Percentiles rank a stretch among this genome's conserved stretches.
Evolutionary conservation across 768 basidiomycete species (phyloP).

Genomic region (Cystofilobasidium macerans): DNA sequence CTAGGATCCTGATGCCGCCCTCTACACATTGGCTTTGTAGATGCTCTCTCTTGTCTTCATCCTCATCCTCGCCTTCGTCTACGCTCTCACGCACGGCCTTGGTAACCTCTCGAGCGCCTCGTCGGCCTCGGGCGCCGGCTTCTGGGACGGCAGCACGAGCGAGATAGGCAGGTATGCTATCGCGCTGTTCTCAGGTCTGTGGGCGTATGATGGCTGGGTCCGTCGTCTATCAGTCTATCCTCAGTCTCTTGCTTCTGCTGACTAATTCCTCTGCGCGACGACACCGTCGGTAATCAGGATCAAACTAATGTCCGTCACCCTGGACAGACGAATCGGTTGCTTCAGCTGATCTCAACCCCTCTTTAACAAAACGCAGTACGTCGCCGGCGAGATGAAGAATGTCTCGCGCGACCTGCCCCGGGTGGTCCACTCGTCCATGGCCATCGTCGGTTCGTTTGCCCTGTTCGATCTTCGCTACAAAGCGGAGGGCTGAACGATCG

Average conservation of each 20-base stretch:
- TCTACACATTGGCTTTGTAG: conserved; percentile 47
- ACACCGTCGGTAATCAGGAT: too few relatives aligned
- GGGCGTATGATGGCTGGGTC: conserved; percentile 91
- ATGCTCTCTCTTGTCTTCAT: conserved; percentile 47
- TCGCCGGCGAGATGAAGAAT: conserved; percentile 75
- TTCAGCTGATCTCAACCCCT: too few relatives aligned
- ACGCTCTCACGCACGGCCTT: background rate
- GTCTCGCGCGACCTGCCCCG: conserved; percentile 77
- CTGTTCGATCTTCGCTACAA: background rate
- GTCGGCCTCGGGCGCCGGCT: conserved; percentile 40
- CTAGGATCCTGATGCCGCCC: too few relatives aligned
- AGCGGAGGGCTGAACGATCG: background rate
- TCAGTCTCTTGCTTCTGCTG: too few relatives aligned
- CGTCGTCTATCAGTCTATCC: too few relatives aligned
- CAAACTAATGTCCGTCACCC: background rate
- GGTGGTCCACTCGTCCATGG: conserved; percentile 84
- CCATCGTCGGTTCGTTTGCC: conserved; percentile 47
- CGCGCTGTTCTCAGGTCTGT: conserved; percentile 85
- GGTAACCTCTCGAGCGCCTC: background rate
- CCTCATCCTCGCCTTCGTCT: conserved; percentile 10
- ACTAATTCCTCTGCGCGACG: too few relatives aligned
- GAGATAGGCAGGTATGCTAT: conserved; percentile 40
- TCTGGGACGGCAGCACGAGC: conserved; percentile 35
- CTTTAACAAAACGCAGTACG: conserved; percentile 42
- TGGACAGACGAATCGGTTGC: too few relatives aligned